These are phyloP conservation scores for Proliferodiscus dingleyae DNA, from an alignment of 2,329 filamentous ascomycete species.

Conservation along the genomic window DNA sequence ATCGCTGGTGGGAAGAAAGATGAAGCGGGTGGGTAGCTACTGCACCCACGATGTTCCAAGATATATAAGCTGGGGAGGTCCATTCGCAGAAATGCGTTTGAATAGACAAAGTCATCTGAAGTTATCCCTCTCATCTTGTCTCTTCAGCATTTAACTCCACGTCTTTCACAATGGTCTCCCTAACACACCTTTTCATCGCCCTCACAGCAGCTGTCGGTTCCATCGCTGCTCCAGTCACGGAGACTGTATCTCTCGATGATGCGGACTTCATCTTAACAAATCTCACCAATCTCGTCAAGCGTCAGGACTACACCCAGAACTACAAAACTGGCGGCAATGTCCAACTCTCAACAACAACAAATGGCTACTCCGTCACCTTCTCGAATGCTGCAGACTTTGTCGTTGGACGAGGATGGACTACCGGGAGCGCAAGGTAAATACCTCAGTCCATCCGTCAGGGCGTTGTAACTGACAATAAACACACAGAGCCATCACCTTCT, in stretches of 20 bases:
- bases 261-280: conserved; percentile 11
- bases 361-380: conserved; percentile 14
- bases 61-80: too few species aligned
- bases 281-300: conserved; percentile 5
- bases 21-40: too few species aligned
- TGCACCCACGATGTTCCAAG: too few species aligned
- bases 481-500: conserved; percentile 34
- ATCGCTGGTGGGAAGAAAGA: too few species aligned
- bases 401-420: conserved; percentile 17
- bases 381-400: conserved; percentile 14
- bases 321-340: conserved; percentile 20
- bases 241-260: neutral
- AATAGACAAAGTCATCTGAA: too few species aligned
- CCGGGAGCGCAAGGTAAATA: conserved; percentile 8
- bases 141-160: neutral
- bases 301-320: conserved; percentile 19
- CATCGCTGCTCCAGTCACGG: conserved; percentile 6
- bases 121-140: too few species aligned
- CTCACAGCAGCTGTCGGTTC: conserved; percentile 2
- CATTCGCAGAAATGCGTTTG: too few species aligned
- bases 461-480: neutral
- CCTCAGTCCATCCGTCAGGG: neutral
- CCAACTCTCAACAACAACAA: conserved; percentile 10
- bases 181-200: conserved; percentile 4
- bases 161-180: conserved; percentile 9